These are phyloP conservation scores for Fusarium veterinarium DNA, from an alignment of 2,329 filamentous ascomycete species.

Conservation along the genomic window DNA sequence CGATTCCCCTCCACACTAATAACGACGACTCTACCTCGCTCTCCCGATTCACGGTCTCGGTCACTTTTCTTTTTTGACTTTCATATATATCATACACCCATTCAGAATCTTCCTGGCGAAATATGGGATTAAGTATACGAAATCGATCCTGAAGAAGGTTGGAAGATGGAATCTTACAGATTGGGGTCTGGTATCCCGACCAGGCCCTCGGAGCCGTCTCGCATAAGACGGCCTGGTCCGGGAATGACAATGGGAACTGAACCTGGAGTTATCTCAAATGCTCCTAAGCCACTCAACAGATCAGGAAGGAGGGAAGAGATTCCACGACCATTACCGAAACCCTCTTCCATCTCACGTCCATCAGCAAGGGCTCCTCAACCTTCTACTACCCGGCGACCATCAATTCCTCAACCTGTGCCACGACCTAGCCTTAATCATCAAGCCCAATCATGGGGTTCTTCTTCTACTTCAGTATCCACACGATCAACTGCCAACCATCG, in stretches of 20 bases:
- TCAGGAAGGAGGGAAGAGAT: constrained; percentile 38
- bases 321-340: constrained; percentile 31
- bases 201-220: constrained; percentile 53
- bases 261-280: constrained; percentile 23
- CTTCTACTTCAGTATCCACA: constrained; percentile 49
- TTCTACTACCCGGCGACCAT: constrained; percentile 39
- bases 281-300: constrained; percentile 42
- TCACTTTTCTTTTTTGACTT: constrained; percentile 11
- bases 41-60: constrained; percentile 34
- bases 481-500: constrained; percentile 48
- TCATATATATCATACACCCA: constrained; percentile 28
- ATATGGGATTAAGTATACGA: constrained; percentile 35
- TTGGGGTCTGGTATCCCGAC: constrained; percentile 55
- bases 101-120: constrained; percentile 18
- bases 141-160: constrained; percentile 43
- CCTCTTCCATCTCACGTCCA: constrained; percentile 29
- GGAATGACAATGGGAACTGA: constrained; percentile 26
- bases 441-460: constrained; percentile 57
- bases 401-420: constrained; percentile 38
- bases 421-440: constrained; percentile 52
- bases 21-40: constrained; percentile 41
- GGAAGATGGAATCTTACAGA: constrained; percentile 58
- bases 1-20: constrained; percentile 43
- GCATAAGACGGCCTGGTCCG: constrained; percentile 44
- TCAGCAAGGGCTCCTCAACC: constrained; percentile 41